Evolutionary conservation across 192 early-diverging fungal species (phyloP), one percentile per base, ranked within the genome.

Genomic region (Neocallimastix lanati): DNA sequence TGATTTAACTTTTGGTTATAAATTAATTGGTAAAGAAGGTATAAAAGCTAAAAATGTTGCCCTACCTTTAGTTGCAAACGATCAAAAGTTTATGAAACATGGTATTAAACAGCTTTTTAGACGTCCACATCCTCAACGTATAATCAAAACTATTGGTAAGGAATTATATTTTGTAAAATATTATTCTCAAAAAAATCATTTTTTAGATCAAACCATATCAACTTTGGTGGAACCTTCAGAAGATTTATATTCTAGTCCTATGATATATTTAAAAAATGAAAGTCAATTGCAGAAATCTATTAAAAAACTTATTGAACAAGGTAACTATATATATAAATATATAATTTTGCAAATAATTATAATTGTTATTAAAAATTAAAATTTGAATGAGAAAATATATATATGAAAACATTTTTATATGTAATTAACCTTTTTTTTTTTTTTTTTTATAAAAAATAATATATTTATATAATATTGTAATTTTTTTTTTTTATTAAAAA

Each of bases 1-100:
- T 77, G 96, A 98, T 83, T 85, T 98, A 58, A 93, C 96, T 50
- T 98, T 96, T 90, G 96, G 96, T 28, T 95, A 87, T 84, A 96
- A 97, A 82, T 96, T 97, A 83, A 93, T 92, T 77, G 96, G 96
- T 0, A 86, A 87, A 29, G 92, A 94, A 50, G 15, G 90, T 88
- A 4, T 80, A 91, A 12, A 88, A 89, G 1, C 80, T 91, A 76
- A 40, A 29, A 40, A 79, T 76, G 40, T 76, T 21, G 30, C 28
- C 15, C 67, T 76, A 29, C 40, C 78, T 18, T 79, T 79, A 13
- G 78, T 79, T 11, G 29, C 78, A 21, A 11, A 25, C 9, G 25
- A 67, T n/a, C 50, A 67, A n/a, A 67, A 67, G n/a, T 67, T 67
- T n/a, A 67, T 76, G 29, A 29, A 58, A 40, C 78, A 79, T 76